Base-by-base conservation (phyloP, 192 early-diverging fungal species). In the Mortierella hygrophila region DNA sequence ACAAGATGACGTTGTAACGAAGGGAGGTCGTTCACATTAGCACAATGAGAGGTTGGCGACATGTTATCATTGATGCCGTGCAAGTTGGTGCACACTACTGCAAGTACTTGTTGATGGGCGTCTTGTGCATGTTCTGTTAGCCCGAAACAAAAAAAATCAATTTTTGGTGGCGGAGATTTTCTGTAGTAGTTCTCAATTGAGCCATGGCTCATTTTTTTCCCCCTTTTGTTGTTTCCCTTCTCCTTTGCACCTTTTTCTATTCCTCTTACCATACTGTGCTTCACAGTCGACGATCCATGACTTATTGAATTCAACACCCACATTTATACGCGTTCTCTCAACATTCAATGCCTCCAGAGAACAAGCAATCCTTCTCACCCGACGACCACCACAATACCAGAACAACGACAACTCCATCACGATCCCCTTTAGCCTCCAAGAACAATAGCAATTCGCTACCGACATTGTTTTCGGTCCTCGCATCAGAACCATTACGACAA, bases 401-500 rank as follows among this genome's bases (percentile, higher is more conserved):
- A 65, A 26, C 60, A 37, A 52, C 7, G 2, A 10, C n/a, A 15
- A 15, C 40, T 0, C 70, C 46, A 35, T 8, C 21, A 68, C 37
- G 20, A 60, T 52, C 44, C 29, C 15, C 35, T 72, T 7, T 4
- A 29, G 16, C 0, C 3, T 26, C 2, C 68, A 13, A 70, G 16
- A 21, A 20, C 49, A 52, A 52, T 18, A 20, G 18, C 15, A 49
- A n/a, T 40, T 80, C 72, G 8, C 60, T 29, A 21, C 78, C 55
- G 1, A 75, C 80, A 29, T 38, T 75, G 9, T 81, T 81, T 37
- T 47, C 46, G 2, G 80, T 81, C 41, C 29, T 69, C 21, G 68
- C 80, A 0, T 81, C 80, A 8, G 73, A 38, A 37, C 80, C 80
- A 1, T 70, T 81, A 44, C 80, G 80, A 26, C 73, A 60, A 54